These are phyloP conservation scores for Suhomyces sp. DNA, from an alignment of 805 yeast species.

Conservation along the genomic window DNA sequence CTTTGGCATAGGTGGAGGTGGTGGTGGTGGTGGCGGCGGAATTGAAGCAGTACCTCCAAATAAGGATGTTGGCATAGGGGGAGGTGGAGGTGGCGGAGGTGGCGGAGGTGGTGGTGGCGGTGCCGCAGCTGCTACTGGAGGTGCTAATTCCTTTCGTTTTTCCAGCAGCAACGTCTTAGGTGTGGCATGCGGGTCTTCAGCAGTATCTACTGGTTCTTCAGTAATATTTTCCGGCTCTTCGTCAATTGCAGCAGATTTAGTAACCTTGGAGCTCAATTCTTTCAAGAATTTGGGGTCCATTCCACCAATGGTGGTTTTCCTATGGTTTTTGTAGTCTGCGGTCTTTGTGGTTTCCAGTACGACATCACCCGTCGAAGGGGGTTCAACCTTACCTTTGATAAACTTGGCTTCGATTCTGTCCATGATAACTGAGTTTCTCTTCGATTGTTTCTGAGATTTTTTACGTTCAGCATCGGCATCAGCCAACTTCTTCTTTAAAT, in stretches of 20 bases:
- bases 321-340: constrained; percentile 26
- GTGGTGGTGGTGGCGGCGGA: constrained; percentile 23
- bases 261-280: constrained; percentile 52
- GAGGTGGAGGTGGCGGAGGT: constrained; percentile 29
- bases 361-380: constrained; percentile 10
- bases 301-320: constrained; percentile 34
- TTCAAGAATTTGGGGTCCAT: constrained; percentile 51
- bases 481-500: constrained; percentile 38
- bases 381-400: constrained; percentile 41
- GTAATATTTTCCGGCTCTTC: constrained; percentile 9
- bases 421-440: constrained; percentile 19
- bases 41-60: constrained; percentile 18
- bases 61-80: constrained; percentile 17
- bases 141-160: background rate
- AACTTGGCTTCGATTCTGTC: constrained; percentile 44
- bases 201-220: constrained; percentile 1
- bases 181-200: background rate
- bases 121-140: background rate
- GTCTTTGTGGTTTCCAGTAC: constrained; percentile 16
- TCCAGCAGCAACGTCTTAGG: background rate
- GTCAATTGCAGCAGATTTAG: constrained; percentile 36
- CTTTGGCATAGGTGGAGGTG: constrained; percentile 22
- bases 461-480: constrained; percentile 16
- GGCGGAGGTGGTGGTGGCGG: constrained; percentile 6
- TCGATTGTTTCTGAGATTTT: constrained; percentile 2